Percentiles rank a stretch among this genome's conserved stretches.
Conservation (phyloP, 2,329 filamentous ascomycete species). For the Aspergillus sojae region DNA sequence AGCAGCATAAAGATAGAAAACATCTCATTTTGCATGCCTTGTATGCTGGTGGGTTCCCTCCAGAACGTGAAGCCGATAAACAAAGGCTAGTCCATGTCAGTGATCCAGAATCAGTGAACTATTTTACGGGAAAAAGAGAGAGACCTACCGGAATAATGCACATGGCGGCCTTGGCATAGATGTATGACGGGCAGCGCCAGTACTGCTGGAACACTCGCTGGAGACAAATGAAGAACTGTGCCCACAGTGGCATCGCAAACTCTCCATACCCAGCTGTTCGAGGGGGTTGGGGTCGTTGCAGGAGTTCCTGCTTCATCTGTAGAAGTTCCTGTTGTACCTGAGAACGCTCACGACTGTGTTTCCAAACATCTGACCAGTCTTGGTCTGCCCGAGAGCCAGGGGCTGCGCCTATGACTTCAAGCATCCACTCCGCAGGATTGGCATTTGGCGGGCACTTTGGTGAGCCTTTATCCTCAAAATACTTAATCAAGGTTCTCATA, state of each 20-base stretch:
- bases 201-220: constrained; percentile 83
- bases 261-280: constrained; percentile 66
- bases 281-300: constrained; percentile 30
- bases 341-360: constrained; percentile 56
- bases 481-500: constrained; percentile 58
- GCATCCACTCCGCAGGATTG: constrained; percentile 71
- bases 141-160: constrained; percentile 66
- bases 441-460: constrained; percentile 60
- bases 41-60: constrained; percentile 69
- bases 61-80: constrained; percentile 85
- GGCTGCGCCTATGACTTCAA: constrained; percentile 59
- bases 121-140: constrained; percentile 48
- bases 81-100: constrained; percentile 52
- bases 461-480: constrained; percentile 67
- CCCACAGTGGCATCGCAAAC: constrained; percentile 73
- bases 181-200: constrained; percentile 85
- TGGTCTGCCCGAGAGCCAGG: constrained; percentile 62
- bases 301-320: constrained; percentile 36
- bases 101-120: neutral
- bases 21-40: constrained; percentile 87
- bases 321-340: constrained; percentile 51
- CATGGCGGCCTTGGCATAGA: constrained; percentile 76
- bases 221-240: constrained; percentile 68
- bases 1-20: constrained; percentile 83
- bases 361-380: constrained; percentile 66